Conservation (phyloP, 805 yeast species). For the Kodamaea neixiangensis region DNA sequence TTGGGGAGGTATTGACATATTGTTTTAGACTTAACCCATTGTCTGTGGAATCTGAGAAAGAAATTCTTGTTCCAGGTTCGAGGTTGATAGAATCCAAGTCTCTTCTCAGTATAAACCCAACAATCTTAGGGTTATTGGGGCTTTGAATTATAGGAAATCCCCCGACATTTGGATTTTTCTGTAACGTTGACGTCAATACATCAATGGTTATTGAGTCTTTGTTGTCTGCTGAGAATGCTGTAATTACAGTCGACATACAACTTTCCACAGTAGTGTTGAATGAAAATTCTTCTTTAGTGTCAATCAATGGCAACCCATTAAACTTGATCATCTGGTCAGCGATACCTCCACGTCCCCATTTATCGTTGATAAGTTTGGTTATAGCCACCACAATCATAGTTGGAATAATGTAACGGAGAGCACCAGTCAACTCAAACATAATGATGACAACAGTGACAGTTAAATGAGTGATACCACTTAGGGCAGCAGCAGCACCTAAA, state of each 20-base stretch:
- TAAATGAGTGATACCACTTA: slow-evolving; percentile 91
- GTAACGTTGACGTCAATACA: slow-evolving; percentile 34
- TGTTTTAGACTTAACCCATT: slow-evolving; percentile 24
- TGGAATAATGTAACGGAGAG: slow-evolving; percentile 86
- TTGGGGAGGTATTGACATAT: slow-evolving; percentile 56
- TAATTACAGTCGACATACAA: slow-evolving; percentile 58
- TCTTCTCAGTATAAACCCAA: slow-evolving; percentile 48
- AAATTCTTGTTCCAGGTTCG: slow-evolving; percentile 1
- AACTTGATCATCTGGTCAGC: slow-evolving; percentile 93
- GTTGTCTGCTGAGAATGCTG: slow-evolving; percentile 39
- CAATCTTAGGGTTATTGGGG: slow-evolving; percentile 35
- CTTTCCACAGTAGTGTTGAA: slow-evolving; percentile 49
- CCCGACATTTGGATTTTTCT: slow-evolving; percentile 34
- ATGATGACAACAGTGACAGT: slow-evolving; percentile 90
- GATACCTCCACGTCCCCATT: slow-evolving; percentile 79
- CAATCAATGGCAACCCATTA: slow-evolving; percentile 85
- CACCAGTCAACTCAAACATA: slow-evolving; percentile 89
- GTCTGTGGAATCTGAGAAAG: slow-evolving; percentile 4
- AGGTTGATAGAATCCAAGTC: slow-evolving; percentile 31
- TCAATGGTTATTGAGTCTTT: slow-evolving; percentile 28
- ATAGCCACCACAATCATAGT: slow-evolving; percentile 94
- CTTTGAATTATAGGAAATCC: slow-evolving; percentile 58
- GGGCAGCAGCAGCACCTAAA: slow-evolving; percentile 93
- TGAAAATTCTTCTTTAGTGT: slow-evolving; percentile 64
- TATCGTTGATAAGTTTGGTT: slow-evolving; percentile 77